Base-by-base conservation (phyloP, 2,329 filamentous ascomycete genomes). In the Sclerotinia minor region DNA sequence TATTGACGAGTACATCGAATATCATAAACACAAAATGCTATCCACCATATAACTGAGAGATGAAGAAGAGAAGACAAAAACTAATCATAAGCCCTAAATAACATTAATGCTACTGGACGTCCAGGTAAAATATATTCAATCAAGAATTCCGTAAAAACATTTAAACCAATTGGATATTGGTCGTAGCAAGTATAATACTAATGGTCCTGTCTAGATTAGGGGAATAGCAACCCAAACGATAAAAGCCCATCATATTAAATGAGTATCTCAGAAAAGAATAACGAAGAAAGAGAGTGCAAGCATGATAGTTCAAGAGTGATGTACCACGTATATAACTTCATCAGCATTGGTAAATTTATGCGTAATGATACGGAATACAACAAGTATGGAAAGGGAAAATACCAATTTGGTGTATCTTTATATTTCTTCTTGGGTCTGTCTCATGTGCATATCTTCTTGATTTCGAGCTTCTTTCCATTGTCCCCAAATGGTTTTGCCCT, bases 401-500 rank as follows among this genome's bases (percentile, higher is more conserved):
- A 49, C 47, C 32, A 64, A 26, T 50, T 32, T 24, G 60, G 47
- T 8, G 60, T 47, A 38, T 64, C 47, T 70, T 81, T 81, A 74
- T 86, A 88, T 64, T 81, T 83, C 41, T 78, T 74, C 84, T 88
- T 88, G 57, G 88, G 79, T 69, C 29, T 81, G 79, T 69, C 29
- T 81, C 57, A 79, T 77, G 71, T 86, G 84, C 5, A 67, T 69
- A 24, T 57, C 64, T 8, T 54, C 35, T 59, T 53, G 57, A 61
- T 63, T 45, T 71, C 87, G 84, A 75, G 91, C 85, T 86, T 88
- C 60, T 92, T 88, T 65, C 87, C 85, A 70, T 85, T 81, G 45
- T 90, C 84, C 69, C 92, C 86, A 77, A 91, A 87, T 5, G 92
- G 79, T 70, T 81, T 85, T 0, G 86, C 92, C 0, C 88, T 89